These are phyloP conservation scores for Oemleria cerasiformis DNA, from an alignment of 306 rosid species.

Conservation along the genomic window DNA sequence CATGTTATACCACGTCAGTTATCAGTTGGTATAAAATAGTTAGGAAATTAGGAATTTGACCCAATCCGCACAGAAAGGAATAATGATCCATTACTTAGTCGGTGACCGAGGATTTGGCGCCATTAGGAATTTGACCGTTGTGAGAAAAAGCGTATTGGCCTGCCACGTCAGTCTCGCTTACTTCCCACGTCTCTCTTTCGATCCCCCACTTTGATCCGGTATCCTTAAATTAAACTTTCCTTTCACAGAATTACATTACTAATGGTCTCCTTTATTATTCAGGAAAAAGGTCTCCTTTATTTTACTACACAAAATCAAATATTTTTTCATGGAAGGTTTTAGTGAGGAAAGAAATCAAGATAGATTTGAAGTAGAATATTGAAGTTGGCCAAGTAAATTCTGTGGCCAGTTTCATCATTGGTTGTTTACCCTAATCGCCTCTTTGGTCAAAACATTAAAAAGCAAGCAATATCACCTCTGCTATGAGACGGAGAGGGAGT, in stretches of 20 bases:
- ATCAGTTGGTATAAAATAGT: too few species aligned
- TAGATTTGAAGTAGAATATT: not conserved
- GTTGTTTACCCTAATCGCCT: not conserved
- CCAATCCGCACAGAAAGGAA: too few species aligned
- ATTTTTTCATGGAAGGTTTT: not conserved
- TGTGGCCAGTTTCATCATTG: not conserved
- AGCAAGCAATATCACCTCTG: not conserved
- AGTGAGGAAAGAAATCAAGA: not conserved
- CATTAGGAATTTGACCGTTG: conserved; percentile 19
- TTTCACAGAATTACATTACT: too few species aligned
- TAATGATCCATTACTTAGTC: not conserved
- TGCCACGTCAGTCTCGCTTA: conserved; percentile 12
- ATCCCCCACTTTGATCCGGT: not conserved
- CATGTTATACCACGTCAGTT: too few species aligned
- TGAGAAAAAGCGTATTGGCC: not conserved
- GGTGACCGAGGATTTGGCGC: conserved; percentile 4
- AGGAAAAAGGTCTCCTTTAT: not conserved
- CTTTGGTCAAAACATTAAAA: not conserved
- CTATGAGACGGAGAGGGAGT: too few species aligned
- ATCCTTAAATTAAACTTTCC: too few species aligned
- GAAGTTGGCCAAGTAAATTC: not conserved
- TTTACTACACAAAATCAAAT: not conserved
- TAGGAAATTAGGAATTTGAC: too few species aligned
- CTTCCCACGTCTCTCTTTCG: not conserved
- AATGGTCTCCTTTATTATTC: too few species aligned